These are phyloP conservation scores for Oidium heveae DNA, from an alignment of 2,329 filamentous ascomycete genomes.

Conservation along the genomic window DNA sequence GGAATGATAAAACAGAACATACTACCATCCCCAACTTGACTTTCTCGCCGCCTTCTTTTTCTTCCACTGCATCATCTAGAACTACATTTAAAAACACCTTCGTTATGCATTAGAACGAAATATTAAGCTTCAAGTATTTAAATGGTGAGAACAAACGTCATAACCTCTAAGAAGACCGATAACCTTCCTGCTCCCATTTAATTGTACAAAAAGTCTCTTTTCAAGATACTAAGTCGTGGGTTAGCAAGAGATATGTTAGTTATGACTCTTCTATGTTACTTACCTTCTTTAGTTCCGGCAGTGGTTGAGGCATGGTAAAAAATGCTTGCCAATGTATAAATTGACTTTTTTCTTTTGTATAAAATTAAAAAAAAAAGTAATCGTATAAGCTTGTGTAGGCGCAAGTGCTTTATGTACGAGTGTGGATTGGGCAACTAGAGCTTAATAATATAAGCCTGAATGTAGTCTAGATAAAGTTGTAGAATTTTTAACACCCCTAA, in stretches of 20 bases:
- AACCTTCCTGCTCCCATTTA: slow-evolving; percentile 94
- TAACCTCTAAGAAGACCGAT: slow-evolving; percentile 86
- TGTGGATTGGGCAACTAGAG: too few relatives aligned
- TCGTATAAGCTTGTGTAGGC: too few relatives aligned
- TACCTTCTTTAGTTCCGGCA: slow-evolving; percentile 98
- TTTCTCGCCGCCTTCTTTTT: slow-evolving; percentile 81
- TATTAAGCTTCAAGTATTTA: neutral
- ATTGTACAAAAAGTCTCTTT: slow-evolving; percentile 91
- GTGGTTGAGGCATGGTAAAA: slow-evolving; percentile 72
- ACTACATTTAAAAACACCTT: slow-evolving; percentile 97
- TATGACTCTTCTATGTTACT: slow-evolving; percentile 4
- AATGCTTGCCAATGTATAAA: neutral
- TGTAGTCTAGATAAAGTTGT: too few relatives aligned
- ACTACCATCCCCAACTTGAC: slow-evolving; percentile 79
- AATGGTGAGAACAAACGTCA: slow-evolving; percentile 35
- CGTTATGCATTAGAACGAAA: neutral
- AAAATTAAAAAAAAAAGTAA: too few relatives aligned
- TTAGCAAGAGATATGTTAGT: neutral
- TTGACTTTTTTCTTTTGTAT: too few relatives aligned
- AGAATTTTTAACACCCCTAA: too few relatives aligned
- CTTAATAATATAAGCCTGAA: too few relatives aligned
- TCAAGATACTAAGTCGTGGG: slow-evolving; percentile 58
- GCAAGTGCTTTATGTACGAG: too few relatives aligned
- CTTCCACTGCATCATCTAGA: slow-evolving; percentile 85
- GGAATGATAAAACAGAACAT: slow-evolving; percentile 17